Base-by-base conservation (phyloP, 2,329 filamentous ascomycete species). In the Chaetomiaceae sp. region DNA sequence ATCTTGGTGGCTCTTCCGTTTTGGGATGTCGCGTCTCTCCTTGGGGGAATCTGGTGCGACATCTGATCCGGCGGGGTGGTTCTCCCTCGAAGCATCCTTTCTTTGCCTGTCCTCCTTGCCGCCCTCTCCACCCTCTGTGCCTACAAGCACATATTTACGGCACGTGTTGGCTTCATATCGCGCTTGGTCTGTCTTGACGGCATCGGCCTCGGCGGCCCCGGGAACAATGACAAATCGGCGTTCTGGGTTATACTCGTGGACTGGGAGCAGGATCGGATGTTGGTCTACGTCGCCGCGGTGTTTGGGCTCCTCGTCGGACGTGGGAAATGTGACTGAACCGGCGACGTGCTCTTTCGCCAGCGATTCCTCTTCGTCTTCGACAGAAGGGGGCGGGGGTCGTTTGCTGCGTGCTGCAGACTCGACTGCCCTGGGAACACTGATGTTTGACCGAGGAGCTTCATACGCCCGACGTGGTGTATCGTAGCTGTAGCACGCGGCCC, bases 201-300 rank as follows among this genome's bases (percentile, higher is more conserved):
- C 34, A 38, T 55, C 33, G 41, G 59, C 51, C 44, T 51, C 56
- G 34, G 57, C 58, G 5, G 62, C 61, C 33, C 67, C 68, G 13
- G 68, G 68, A 34, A 86, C 68, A 33, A 85, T 67, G 8, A 87
- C 80, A 59, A 85, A 88, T 34, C 84, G 78, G 33, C 81, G 76
- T 63, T 89, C 85, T 4, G 76, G 74, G 57, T 81, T 82, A 60
- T 75, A 65, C 44, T 81, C 75, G 58, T 73, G 70, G 46, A 86
- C 78, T 50, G 85, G 81, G 49, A 85, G 68, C 20, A 91, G 71
- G 43, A 90, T 72, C 12, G 82, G 82, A 21, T 82, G 70, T 62
- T 91, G 87, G 46, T 90, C 84, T 51, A 85, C 67, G 5, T 79
- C 77, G 34, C 87, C 87, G 50, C 79, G 78, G 51, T 77, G 76